Base-by-base conservation (phyloP, 257 asterid genomes). In the Scutellaria baicalensis region DNA sequence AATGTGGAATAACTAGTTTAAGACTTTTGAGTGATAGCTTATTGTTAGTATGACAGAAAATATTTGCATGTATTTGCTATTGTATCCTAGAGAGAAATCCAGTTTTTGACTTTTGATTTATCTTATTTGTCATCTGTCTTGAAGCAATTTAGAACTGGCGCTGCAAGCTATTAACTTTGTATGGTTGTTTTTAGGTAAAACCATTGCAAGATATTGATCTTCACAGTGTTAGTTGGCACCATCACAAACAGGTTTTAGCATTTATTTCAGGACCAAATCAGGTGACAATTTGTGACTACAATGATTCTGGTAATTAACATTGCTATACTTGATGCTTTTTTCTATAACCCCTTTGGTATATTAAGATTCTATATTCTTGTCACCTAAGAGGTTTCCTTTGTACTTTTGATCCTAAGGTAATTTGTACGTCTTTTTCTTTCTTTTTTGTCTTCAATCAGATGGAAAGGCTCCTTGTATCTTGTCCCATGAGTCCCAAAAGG, bases 161-260 rank as follows among this genome's bases (percentile, higher is more conserved):
- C 20, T 39, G 40, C 20, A 17, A 62, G 36, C 57, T 72, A 12
- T 21, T 42, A 21, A 60, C 43, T 54, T 56, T 68, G 40, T 21
- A 33, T 51, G 6, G 55, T 18, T 38, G 13, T 60, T 56, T 80
- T 51, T 82, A 93, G 97, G 95, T 90, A 42, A 91, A 88, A 75
- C 71, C 81, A 71, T 84, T 88, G 59, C 89, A 79, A 60, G 82
- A 60, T 61, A 75, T 88, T 59, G 93, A 86, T 84, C 87, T 89
- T 72, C 91, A 80, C 44, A 80, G 88, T 64, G 77, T 91, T 68
- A 82, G 90, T 80, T 94, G 99, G 97, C 93, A 94, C 81, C 87
- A 81, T 16, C 85, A 84, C 77, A 91, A 89, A 66, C 86, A 83
- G 69, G 83, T 89, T 71, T 71, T 94, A 56, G 97, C 97, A 69